Base-by-base conservation (phyloP, 495 filamentous ascomycete genomes). In the Aspergillus panamensis region DNA sequence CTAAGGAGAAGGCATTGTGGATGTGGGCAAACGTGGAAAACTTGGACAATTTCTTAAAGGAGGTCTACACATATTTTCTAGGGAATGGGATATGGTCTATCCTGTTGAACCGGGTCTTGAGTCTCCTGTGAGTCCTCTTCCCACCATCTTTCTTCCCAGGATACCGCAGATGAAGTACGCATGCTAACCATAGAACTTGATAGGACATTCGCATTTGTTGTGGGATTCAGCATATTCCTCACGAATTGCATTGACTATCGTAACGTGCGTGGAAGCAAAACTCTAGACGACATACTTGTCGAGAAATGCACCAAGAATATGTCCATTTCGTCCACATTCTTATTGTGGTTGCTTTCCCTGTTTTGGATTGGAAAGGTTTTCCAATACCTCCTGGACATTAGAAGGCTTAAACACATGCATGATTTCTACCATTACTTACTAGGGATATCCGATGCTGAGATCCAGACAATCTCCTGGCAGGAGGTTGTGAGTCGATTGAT, bases 391-490 rank as follows among this genome's bases (percentile, higher is more conserved):
- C 67, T 88, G n/a, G 90, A 91, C 60, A 78, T 93, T 33, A 87
- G 86, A 16, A 81, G 86, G 19, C 80, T 97, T 14, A 76, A 82
- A 61, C 79, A 89, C 31, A 84, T 96, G 71, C 91, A 92, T 63
- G 86, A 94, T 69, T 98, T 97, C 71, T 98, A 91, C 71, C 73
- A 83, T 40, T 83, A 97, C 66, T 80, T 97, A 7, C 82, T 98
- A 14, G 86, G 87, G 31, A 87, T 98, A 32, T 89, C 90, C 2
- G 95, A 97, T 63, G 76, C 83, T 19, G 95, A 98, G 59, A 95
- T 98, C 66, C 95, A 97, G 72, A 96, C 92, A 0, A 87, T 97
- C 32, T 90, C 91, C 8, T 98, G 94, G 94, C 91, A 97, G 68
- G 88, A 95, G 58, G 82, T 97, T 33, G 93, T 98, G 43, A 87